Evolutionary conservation across 2,329 filamentous ascomycete genomes (phyloP).

Genomic region (Bipolaris zeicola): DNA sequence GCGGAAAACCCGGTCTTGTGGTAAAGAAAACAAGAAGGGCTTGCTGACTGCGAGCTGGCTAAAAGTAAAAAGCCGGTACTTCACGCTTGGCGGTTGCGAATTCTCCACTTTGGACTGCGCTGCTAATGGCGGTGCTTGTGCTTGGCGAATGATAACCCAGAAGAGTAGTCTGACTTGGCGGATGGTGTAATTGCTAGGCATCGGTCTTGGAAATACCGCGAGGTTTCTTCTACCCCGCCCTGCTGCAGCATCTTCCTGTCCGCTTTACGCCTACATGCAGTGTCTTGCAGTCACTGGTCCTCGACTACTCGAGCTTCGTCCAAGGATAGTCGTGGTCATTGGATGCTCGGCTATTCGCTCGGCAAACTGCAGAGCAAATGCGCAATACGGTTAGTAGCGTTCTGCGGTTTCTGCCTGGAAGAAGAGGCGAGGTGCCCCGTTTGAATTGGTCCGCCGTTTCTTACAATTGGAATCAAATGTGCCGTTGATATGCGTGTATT

Average conservation of each 20-base stretch:
- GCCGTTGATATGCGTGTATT: neutral
- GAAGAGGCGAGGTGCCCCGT: neutral
- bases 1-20: too few species aligned
- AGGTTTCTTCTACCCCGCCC: conserved; percentile 11
- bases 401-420: neutral
- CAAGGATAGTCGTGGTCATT: neutral
- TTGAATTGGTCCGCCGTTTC: neutral
- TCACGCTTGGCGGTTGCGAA: neutral
- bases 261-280: neutral
- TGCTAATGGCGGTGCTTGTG: conserved; percentile 6
- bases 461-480: neutral
- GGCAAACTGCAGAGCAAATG: neutral
- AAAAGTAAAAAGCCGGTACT: neutral
- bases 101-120: neutral
- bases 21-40: too few species aligned
- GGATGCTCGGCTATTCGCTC: neutral
- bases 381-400: neutral
- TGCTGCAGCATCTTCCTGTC: neutral
- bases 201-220: conserved; percentile 8
- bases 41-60: too few species aligned
- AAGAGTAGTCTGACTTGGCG: conserved; percentile 23
- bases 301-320: neutral
- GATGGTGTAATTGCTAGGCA: conserved; percentile 12
- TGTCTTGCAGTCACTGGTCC: neutral
- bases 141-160: conserved; percentile 23